Percentiles rank a stretch among this genome's conserved stretches.
Conservation (phyloP, 2,329 filamentous ascomycete species). For the Neofusicoccum cordaticola region DNA sequence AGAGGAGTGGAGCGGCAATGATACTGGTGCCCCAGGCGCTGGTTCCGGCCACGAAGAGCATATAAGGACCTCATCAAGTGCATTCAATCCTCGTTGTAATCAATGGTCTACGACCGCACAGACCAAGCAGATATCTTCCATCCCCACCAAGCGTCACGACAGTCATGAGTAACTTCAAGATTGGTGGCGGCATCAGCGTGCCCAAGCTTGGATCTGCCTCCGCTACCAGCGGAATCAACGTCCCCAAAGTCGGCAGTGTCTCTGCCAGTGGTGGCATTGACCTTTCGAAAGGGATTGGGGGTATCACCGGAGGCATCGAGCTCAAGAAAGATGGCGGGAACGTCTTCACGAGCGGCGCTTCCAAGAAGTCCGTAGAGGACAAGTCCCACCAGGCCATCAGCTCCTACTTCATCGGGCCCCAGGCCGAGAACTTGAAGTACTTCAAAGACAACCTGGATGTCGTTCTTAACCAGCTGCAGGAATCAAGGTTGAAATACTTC, state of each 20-base stretch:
- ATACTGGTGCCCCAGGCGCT: background rate
- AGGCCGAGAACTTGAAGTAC: conserved; percentile 41
- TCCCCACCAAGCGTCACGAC: background rate
- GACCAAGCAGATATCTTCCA: no score
- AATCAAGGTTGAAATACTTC: conserved; percentile 36
- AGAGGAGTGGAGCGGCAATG: background rate
- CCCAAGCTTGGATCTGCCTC: background rate
- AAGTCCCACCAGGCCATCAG: conserved; percentile 28
- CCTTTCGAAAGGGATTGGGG: background rate
- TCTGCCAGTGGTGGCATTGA: conserved; percentile 3
- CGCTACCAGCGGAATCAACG: background rate
- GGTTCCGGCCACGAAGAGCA: background rate
- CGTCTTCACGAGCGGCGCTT: conserved; percentile 10
- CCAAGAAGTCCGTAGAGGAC: conserved; percentile 5
- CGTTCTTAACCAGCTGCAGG: conserved; percentile 39
- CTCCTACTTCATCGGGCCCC: conserved; percentile 46
- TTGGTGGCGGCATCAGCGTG: background rate
- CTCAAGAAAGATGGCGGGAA: conserved; percentile 12
- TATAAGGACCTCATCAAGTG: background rate
- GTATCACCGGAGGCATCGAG: conserved; percentile 2
- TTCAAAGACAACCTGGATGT: conserved; percentile 41
- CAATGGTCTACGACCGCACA: no score
- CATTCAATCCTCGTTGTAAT: no score
- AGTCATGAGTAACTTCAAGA: background rate
- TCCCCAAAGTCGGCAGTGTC: conserved; percentile 1